These are phyloP conservation scores for Ceratocystis papillata DNA, from an alignment of 2,329 filamentous ascomycete genomes.

Conservation along the genomic window DNA sequence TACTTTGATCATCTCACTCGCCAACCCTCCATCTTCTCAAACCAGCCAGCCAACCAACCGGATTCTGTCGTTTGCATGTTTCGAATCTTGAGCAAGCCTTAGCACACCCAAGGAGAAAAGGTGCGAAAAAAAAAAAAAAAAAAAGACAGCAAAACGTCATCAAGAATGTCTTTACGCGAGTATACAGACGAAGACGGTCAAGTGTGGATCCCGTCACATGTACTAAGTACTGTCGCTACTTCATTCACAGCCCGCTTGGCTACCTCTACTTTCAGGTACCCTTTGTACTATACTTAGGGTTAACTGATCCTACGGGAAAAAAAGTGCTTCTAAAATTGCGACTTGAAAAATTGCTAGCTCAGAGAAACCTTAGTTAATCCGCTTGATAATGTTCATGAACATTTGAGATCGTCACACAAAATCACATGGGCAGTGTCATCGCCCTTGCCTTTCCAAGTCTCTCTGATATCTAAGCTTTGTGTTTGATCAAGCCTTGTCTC, in stretches of 20 bases:
- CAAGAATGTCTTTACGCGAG: conserved; percentile 4
- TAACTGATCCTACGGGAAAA: neutral
- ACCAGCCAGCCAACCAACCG: neutral
- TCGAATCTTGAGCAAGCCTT: too few relatives aligned
- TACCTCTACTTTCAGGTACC: neutral
- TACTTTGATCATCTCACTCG: neutral
- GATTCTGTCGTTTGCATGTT: neutral
- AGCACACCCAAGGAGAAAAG: too few relatives aligned
- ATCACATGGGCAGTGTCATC: neutral
- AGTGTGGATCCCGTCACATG: conserved; percentile 10
- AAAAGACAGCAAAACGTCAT: neutral
- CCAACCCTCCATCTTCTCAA: neutral
- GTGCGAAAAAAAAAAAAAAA: neutral
- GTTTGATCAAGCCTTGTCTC: neutral
- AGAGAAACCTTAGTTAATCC: conserved; percentile 1
- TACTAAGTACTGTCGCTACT: neutral
- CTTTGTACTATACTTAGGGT: neutral
- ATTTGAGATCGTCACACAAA: neutral
- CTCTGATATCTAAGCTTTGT: neutral
- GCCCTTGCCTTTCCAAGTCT: neutral
- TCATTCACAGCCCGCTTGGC: neutral
- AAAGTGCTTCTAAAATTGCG: neutral
- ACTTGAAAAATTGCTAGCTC: conserved; percentile 1
- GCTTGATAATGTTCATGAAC: neutral
- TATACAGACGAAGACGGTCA: neutral